Percentiles rank a stretch among this genome's conserved stretches.
These are phyloP conservation scores for Theobroma grandiflorum DNA, from an alignment of 441 rosid genomes.

Conservation along the genomic window DNA sequence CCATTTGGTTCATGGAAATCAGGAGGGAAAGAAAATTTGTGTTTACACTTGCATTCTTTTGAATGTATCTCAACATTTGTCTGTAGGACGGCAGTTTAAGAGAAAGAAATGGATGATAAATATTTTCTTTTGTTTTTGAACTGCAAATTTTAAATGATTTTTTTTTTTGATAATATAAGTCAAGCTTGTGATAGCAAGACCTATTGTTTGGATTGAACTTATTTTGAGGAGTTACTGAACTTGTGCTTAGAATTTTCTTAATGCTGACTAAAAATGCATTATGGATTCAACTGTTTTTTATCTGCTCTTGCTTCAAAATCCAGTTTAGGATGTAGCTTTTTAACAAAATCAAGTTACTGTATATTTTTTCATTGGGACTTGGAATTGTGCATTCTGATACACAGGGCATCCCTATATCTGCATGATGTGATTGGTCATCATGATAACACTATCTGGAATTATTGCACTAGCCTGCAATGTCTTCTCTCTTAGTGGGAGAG, in stretches of 20 bases:
- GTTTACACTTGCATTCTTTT: not conserved
- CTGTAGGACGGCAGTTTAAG: not conserved
- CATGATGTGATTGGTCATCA: not conserved
- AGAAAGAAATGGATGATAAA: not conserved
- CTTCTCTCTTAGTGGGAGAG: slow-evolving; percentile 6
- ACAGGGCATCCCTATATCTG: not conserved
- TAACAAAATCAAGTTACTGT: not conserved
- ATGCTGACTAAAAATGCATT: not conserved
- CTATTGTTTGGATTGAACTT: not conserved
- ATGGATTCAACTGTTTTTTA: not conserved
- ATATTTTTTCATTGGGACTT: not conserved
- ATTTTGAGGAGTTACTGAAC: not conserved
- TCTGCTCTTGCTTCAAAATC: slow-evolving; percentile 8
- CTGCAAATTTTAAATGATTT: not conserved
- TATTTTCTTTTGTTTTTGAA: not conserved
- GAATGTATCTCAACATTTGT: not conserved
- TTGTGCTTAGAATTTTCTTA: not conserved
- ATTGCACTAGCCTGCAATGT: not conserved
- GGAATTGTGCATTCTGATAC: not conserved
- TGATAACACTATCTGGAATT: not conserved
- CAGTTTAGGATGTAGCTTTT: not conserved
- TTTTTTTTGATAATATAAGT: not conserved
- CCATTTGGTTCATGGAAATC: not conserved
- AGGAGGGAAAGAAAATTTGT: not conserved
- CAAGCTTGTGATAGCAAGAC: not conserved